Conservation (phyloP, 2,329 filamentous ascomycete species). For the Parascedosporium putredinis region DNA sequence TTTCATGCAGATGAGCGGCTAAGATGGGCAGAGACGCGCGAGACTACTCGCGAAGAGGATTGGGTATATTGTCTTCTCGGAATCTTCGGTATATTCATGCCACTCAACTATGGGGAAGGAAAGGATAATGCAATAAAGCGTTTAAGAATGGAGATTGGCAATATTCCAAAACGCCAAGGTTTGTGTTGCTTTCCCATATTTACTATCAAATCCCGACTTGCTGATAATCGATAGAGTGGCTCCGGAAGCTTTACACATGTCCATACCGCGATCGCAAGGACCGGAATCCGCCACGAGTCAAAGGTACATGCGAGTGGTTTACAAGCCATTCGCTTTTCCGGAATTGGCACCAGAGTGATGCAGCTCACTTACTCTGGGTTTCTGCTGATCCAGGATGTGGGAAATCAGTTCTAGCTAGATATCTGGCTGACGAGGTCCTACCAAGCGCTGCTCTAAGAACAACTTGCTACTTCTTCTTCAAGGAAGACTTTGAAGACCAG, state of each 20-base stretch:
- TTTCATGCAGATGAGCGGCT: slow-evolving; percentile 12
- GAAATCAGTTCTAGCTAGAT: slow-evolving; percentile 30
- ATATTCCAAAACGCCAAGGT: background rate
- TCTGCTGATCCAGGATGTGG: slow-evolving; percentile 33
- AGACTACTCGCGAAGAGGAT: slow-evolving; percentile 12
- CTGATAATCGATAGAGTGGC: background rate
- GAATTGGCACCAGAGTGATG: slow-evolving; percentile 12
- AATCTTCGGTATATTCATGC: slow-evolving; percentile 13
- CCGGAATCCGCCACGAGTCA: slow-evolving; percentile 21
- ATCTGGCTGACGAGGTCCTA: slow-evolving; percentile 22
- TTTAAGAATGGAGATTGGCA: slow-evolving; percentile 22
- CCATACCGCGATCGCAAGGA: slow-evolving; percentile 16
- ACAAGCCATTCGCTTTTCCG: slow-evolving; percentile 11
- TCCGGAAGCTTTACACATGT: background rate
- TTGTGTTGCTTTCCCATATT: background rate
- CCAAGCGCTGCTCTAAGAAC: slow-evolving; percentile 11
- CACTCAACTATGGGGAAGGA: slow-evolving; percentile 13
- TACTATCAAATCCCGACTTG: background rate
- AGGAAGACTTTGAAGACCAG: slow-evolving; percentile 29
- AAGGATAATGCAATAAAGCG: slow-evolving; percentile 20
- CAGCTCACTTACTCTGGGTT: slow-evolving; percentile 19
- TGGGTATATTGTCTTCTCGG: slow-evolving; percentile 13
- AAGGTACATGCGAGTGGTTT: slow-evolving; percentile 15
- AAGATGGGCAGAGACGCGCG: slow-evolving; percentile 12
- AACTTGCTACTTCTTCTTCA: slow-evolving; percentile 34